Percentiles rank a stretch among this genome's conserved stretches.
Conservation (phyloP, 345 rosid species). For the Melastoma malabathricum region DNA sequence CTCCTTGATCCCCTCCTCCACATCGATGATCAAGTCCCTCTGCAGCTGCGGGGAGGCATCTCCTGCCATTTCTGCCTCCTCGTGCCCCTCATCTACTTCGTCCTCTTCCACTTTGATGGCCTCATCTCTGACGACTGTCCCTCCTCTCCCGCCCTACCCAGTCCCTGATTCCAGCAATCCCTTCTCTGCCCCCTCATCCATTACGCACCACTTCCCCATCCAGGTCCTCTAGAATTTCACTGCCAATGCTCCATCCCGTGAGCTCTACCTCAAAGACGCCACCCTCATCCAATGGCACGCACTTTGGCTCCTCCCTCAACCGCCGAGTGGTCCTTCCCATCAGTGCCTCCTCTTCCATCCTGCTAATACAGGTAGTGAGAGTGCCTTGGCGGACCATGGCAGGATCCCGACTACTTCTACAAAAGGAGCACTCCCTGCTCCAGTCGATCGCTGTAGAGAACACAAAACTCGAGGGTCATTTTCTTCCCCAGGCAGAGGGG, state of each 20-base stretch:
- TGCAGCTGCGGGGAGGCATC: constrained; percentile 74
- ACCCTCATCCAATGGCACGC: constrained; percentile 75
- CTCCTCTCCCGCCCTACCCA: constrained; percentile 12
- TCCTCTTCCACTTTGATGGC: constrained; percentile 80
- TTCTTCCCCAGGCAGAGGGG: constrained; percentile 71
- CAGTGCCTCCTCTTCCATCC: constrained; percentile 24
- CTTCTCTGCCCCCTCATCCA: constrained; percentile 17
- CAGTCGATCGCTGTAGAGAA: constrained; percentile 84
- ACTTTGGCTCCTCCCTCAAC: constrained; percentile 86
- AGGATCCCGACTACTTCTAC: constrained; percentile 92
- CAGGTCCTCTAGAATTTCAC: constrained; percentile 84
- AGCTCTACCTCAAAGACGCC: constrained; percentile 28
- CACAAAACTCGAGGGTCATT: constrained; percentile 66
- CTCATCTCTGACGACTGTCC: constrained; percentile 49
- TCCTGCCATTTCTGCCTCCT: constrained; percentile 64
- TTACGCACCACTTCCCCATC: constrained; percentile 89
- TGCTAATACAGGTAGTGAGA: constrained; percentile 18
- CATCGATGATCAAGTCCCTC: constrained; percentile 68
- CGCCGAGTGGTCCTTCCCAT: constrained; percentile 84
- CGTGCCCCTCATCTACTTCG: constrained; percentile 74
- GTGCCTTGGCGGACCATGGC: constrained; percentile 38
- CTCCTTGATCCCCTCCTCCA: constrained; percentile 64
- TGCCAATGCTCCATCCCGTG: constrained; percentile 71
- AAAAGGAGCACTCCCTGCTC: constrained; percentile 86
- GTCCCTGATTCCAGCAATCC: constrained; percentile 9